These are phyloP conservation scores for Knufia fluminis DNA, from an alignment of 2,329 filamentous ascomycete species.

Conservation along the genomic window DNA sequence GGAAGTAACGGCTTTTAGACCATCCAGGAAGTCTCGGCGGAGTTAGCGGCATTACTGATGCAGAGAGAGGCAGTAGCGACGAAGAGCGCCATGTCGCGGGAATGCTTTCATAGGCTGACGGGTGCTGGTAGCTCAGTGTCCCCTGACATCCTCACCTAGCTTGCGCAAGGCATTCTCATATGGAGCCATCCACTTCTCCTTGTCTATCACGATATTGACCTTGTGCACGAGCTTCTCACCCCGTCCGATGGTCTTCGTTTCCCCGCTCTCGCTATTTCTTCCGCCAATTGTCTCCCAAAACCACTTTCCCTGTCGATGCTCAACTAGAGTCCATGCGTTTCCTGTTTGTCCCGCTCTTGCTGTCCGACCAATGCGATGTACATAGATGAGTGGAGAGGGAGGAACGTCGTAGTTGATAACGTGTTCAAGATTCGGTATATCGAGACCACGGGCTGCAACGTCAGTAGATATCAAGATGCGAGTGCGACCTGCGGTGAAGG, in stretches of 20 bases:
- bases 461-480: constrained; percentile 93
- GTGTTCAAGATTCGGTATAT: constrained; percentile 83
- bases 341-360: constrained; percentile 81
- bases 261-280: constrained; percentile 26
- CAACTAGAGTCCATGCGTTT: constrained; percentile 74
- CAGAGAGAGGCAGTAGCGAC: too few relatives aligned
- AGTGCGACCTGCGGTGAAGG: constrained; percentile 81
- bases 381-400: constrained; percentile 89
- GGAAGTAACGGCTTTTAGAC: too few relatives aligned
- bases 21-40: too few relatives aligned
- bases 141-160: constrained; percentile 13
- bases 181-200: constrained; percentile 8
- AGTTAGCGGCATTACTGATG: too few relatives aligned
- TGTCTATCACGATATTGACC: constrained; percentile 12
- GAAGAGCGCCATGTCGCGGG: too few relatives aligned
- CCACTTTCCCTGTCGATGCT: constrained; percentile 76
- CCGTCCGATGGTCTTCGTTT: constrained; percentile 10
- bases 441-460: constrained; percentile 84
- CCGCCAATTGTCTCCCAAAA: constrained; percentile 74
- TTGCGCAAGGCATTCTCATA: constrained; percentile 20
- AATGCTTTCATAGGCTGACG: too few relatives aligned
- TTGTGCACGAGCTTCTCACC: constrained; percentile 10
- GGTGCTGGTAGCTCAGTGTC: background rate
- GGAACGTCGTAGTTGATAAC: constrained; percentile 96
- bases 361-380: constrained; percentile 91